Evolutionary conservation across 2,329 filamentous ascomycete genomes (phyloP), one percentile per base, ranked within the genome.

Genomic region (Fusarium gaditjirri): DNA sequence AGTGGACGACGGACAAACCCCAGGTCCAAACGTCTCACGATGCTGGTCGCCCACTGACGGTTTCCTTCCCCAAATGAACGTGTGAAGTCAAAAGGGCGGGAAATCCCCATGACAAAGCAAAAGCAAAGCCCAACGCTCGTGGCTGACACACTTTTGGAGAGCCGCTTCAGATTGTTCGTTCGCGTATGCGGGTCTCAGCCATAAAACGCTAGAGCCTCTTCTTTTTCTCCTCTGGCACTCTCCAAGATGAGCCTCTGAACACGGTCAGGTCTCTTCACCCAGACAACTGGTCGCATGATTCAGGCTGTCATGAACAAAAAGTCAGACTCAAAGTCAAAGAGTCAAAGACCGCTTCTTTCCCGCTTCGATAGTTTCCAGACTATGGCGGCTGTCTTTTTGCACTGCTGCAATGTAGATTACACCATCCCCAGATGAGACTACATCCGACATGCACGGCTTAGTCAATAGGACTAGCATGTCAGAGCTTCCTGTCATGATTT

Each of bases 1-100:
- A 47, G 63, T 50, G 65, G 42, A 31, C 39, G 23, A 55, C 38
- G 31, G 31, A 52, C 49, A 44, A 33, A 59, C 63, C 59, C 43
- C 61, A 67, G 54, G 62, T 67, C 62, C 65, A 43, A 52, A 49
- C 70, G 73, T 75, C 72, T 75, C 70, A 75, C 42, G 56, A 58
- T 75, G 61, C 59, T 38, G 67, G 61, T 46, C 43, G 29, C 41
- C 52, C 44, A 41, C 39, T 31, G 53, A 39, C 14, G 17, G 9
- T 36, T 36, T 8, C 3, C 17, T 36, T 27, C 17, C 23, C 11
- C 25, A 52, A 47, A 17, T 39, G 42, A 38, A 41, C 35, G 36
- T 65, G 50, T 8, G 23, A 52, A 52, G 46, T 23, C 23, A 11
- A 65, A 66, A n/a, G 46, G 46, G 29, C 16, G 11, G 46, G 25